Base-by-base conservation (phyloP, 345 rosid species). In the Eucalyptus fibrosa region DNA sequence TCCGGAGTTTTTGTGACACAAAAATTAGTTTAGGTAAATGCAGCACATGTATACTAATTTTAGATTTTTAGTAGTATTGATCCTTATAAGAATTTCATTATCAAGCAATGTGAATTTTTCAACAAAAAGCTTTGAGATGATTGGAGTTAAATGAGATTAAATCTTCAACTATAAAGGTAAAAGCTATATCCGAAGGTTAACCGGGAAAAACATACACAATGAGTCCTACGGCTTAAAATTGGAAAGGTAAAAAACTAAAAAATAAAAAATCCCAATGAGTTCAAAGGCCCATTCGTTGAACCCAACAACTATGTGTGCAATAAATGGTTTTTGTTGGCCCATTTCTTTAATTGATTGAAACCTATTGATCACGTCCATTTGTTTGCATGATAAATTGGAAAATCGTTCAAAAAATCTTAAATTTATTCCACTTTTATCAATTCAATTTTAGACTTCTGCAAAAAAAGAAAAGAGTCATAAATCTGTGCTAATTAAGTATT, bases 401-500 rank as follows among this genome's bases (percentile, higher is more conserved):
- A 56, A 23, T 56, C 12, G 1, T 56, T 56, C 6, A 56, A 56
- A 56, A 56, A 56, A 56, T 56, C 62, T 7, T 21, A 55, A 55
- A 55, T 7, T 7, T 55, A 21, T 55, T 55, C 11, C 28, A 55
- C 28, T 55, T 55, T 55, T 21, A 4, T 55, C 60, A 21, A 21
- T 19, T 55, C 26, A 55, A 19, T 55, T 55, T 55, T 55, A 55
- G 26, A 55, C 11, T 55, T 9, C 12, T 55, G 0, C 60, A 55
- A 1, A 55, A 55, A 21, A 55, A 55, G 2, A 55, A 55, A 21
- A 55, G 5, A 55, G 2, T 55, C 26, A 55, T 55, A 55, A 55
- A 55, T 55, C 0, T 21, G 60, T 55, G 23, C 9, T 8, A 53
- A 53, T 19, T 53, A 19, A 0, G 9, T 53, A 0, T 0, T 53